Conservation (phyloP, 192 early-diverging fungal genomes). For the Gamsiella multidivaricata region DNA sequence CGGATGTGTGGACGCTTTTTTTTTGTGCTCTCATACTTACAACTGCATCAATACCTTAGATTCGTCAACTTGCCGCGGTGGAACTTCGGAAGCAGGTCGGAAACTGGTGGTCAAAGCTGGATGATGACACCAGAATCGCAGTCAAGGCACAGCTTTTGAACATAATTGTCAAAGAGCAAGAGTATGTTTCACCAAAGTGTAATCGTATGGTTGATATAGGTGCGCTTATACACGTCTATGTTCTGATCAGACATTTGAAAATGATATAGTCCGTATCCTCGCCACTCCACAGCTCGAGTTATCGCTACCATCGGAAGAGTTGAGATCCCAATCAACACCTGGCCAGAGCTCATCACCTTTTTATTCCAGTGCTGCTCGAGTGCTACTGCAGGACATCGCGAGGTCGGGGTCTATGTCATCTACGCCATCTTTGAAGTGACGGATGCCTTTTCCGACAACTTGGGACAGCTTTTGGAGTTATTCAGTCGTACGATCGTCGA, state of each 20-base stretch:
- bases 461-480: conserved; percentile 77
- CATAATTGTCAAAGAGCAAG: conserved; percentile 77
- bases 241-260: no score
- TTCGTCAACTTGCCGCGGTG: conserved; percentile 90
- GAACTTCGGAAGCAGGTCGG: conserved; percentile 87
- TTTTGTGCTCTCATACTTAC: no score
- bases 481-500: conserved; percentile 81
- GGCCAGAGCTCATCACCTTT: conserved; percentile 82
- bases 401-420: conserved; percentile 89
- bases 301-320: conserved; percentile 86
- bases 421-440: conserved; percentile 89
- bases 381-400: conserved; percentile 76
- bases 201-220: no score
- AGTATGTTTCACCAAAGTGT: conserved; percentile 54
- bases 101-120: conserved; percentile 80
- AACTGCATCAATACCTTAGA: no score
- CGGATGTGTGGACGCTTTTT: no score
- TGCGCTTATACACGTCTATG: no score
- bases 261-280: conserved; percentile 72
- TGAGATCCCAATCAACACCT: conserved; percentile 81
- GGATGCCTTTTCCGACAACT: conserved; percentile 70
- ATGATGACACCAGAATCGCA: conserved; percentile 60
- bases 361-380: conserved; percentile 86
- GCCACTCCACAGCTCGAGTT: conserved; percentile 86
- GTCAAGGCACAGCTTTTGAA: conserved; percentile 77